These are phyloP conservation scores for Citrullus amarus DNA, from an alignment of 306 rosid species.

Conservation along the genomic window DNA sequence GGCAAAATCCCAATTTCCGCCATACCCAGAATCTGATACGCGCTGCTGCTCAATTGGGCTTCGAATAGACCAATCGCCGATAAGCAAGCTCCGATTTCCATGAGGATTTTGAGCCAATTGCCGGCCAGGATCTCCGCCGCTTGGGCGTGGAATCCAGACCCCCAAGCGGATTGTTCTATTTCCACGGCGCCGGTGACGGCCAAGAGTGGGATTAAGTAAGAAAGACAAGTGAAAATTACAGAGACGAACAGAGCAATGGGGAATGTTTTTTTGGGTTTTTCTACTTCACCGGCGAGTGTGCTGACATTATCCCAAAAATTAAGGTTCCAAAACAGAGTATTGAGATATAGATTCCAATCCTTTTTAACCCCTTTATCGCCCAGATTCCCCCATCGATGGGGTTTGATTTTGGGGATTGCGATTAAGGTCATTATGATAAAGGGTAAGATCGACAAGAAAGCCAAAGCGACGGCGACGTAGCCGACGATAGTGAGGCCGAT, in stretches of 20 bases:
- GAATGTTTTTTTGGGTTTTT: not conserved
- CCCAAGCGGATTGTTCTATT: not conserved
- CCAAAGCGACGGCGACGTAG: not conserved
- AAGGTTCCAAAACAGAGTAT: slow-evolving; percentile 6
- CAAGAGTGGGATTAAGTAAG: not conserved
- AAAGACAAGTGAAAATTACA: not conserved
- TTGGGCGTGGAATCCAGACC: not conserved
- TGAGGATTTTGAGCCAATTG: slow-evolving; percentile 4
- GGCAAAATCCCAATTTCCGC: slow-evolving; percentile 2
- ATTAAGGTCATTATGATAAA: not conserved
- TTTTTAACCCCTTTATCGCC: not conserved
- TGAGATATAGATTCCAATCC: slow-evolving; percentile 1
- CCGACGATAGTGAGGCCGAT: slow-evolving; percentile 1
- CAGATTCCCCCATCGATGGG: not conserved
- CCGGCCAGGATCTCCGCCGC: not conserved
- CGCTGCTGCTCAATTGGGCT: slow-evolving; percentile 5
- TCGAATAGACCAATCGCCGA: slow-evolving; percentile 1
- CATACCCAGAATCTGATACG: slow-evolving; percentile 3
- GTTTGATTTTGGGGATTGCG: not conserved
- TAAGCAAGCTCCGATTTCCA: not conserved
- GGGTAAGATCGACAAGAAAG: not conserved
- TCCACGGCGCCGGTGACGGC: not conserved
- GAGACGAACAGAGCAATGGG: not conserved
- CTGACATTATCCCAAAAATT: slow-evolving; percentile 10
- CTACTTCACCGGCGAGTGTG: slow-evolving; percentile 1